Base-by-base conservation (phyloP, 2,329 filamentous ascomycete species). In the Truncatella angustata region DNA sequence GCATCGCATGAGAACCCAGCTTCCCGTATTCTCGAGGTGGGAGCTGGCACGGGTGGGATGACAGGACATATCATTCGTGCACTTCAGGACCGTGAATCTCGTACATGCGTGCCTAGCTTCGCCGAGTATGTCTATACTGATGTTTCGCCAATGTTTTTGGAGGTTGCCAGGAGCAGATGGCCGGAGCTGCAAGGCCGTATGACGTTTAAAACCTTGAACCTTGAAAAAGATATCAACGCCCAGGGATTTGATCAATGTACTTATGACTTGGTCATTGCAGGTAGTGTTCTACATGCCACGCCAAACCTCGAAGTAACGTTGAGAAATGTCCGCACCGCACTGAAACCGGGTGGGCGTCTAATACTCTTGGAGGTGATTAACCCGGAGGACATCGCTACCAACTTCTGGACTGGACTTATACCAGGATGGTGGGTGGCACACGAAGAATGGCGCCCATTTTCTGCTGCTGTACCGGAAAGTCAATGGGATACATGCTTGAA, bases 1-100 rank as follows among this genome's bases (percentile, higher is more conserved):
- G 21, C 36, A 14, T 26, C 56, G 2, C 63, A 71, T 52, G 58
- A 66, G 30, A 63, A 60, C 12, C 65, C 68, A 0, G 55, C 50
- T 5, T 53, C 67, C 23, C 57, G 60, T 4, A 59, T 72, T 24
- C 58, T 28, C 58, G 70, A 73, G 47, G 57, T 73, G 16, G 70
- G 69, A n/a, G 66, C 64, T 21, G 68, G 66, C 1, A 71, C 64
- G 3, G 66, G 69, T 4, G 61, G 62, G 4, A 58, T 64, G 21
- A 68, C 66, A 2, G 24, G 48, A 1, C 49, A 51, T 3, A 48
- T 63, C 9, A 10, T 52, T 43, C 24, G 24, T 26, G 20, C 21
- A 14, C 28, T 14, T 9, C 7, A 14, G 24, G 32, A 39, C 9
- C 5, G 9, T 34, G 46, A 49, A 23, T 39, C 7, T 6, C 18